Evolutionary conservation across 2,329 filamentous ascomycete species (phyloP).

Genomic region (Hypoxylon sp.): DNA sequence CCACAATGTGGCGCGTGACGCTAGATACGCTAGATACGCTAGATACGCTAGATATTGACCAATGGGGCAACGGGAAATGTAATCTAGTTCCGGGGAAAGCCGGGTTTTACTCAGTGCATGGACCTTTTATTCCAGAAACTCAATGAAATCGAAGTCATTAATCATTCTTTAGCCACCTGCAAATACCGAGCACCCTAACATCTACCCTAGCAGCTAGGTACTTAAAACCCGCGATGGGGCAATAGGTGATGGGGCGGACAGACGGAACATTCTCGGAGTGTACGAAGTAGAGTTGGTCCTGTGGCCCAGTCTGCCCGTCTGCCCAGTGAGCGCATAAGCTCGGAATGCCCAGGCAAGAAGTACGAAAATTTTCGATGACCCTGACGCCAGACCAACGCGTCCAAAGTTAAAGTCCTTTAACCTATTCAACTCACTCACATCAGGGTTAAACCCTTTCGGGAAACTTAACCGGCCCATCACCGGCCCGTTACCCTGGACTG

Average conservation of each 20-base stretch:
- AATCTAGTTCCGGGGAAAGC: constrained; percentile 48
- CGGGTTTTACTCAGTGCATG: constrained; percentile 31
- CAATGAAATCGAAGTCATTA: constrained; percentile 2
- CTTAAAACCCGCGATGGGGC: background rate
- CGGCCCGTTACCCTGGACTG: constrained; percentile 18
- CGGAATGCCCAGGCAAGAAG: constrained; percentile 4
- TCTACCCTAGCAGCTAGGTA: background rate
- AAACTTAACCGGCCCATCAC: constrained; percentile 24
- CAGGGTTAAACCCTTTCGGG: constrained; percentile 25
- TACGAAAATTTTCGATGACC: constrained; percentile 36
- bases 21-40: too few species aligned
- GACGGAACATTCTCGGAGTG: constrained; percentile 37
- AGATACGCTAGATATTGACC: constrained; percentile 48
- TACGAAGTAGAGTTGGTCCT: background rate
- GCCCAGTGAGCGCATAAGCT: background rate
- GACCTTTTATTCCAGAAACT: constrained; percentile 9
- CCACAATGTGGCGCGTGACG: constrained; percentile 51
- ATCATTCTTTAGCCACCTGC: background rate
- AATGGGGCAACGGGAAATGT: constrained; percentile 53
- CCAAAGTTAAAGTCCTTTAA: constrained; percentile 15
- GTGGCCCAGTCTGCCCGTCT: background rate
- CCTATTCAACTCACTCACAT: constrained; percentile 6
- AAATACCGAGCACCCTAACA: background rate
- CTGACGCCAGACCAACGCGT: constrained; percentile 15
- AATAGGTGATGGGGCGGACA: constrained; percentile 19